Conservation (phyloP, 2,329 filamentous ascomycete genomes). For the Zasmidium citrigriseum region DNA sequence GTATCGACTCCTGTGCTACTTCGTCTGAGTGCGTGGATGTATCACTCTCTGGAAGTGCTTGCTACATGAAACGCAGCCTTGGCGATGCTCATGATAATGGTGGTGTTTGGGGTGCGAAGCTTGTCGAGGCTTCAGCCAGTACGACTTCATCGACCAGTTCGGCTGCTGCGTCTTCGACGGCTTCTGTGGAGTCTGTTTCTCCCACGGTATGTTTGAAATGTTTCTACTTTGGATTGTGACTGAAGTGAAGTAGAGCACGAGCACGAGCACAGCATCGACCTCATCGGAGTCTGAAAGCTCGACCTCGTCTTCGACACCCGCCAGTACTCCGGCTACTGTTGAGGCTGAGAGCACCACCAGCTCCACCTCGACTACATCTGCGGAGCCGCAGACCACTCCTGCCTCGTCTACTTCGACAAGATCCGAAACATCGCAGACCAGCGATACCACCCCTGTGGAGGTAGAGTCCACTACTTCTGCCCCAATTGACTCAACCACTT, state of each 20-base stretch:
- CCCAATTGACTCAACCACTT: background rate
- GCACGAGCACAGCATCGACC: background rate
- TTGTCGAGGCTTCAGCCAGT: background rate
- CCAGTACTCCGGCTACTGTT: no score
- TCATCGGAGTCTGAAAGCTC: background rate
- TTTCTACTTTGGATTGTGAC: no score
- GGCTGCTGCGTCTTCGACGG: no score
- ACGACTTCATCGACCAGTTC: background rate
- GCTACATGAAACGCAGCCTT: constrained; percentile 4
- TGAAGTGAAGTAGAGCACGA: no score
- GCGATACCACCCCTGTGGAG: background rate
- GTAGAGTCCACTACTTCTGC: background rate
- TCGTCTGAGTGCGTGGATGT: constrained; percentile 26
- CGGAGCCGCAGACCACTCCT: background rate
- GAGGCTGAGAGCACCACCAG: no score
- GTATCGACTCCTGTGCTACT: constrained; percentile 28
- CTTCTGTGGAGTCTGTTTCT: no score
- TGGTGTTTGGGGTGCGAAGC: constrained; percentile 4
- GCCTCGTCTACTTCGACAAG: background rate
- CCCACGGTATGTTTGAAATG: no score
- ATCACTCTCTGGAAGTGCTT: constrained; percentile 22
- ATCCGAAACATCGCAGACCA: background rate
- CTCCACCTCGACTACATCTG: background rate
- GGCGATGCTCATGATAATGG: background rate
- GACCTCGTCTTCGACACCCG: background rate